Evolutionary conservation across 176 grass and related monocot genomes (phyloP), one percentile per base, ranked within the genome.

Genomic region (Echinochloa phyllopogon): DNA sequence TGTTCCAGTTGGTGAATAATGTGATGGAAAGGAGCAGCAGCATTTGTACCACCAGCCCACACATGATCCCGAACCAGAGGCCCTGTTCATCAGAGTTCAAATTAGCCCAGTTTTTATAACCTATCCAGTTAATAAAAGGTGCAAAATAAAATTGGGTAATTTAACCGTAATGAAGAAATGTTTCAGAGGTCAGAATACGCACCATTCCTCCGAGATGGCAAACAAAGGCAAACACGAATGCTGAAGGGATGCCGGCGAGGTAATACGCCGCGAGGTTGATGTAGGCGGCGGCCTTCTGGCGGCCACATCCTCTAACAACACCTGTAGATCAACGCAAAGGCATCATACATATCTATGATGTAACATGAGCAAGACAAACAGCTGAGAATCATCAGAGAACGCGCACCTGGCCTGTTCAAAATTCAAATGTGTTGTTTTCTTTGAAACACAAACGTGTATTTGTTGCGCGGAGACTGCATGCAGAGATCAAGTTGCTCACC

Each of bases 191-290:
- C 27, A n/a, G 53, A 48, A 24, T 2, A 44, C 15, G 3, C 65
- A 23, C 77, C 77, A 53, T 74, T 36, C 71, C 71, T 20, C 71
- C 71, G 7, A 74, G 25, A 21, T 74, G 71, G 13, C 10, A 74
- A 29, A 74, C 8, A 50, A 74, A 74, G 48, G 71, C 47, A 3
- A 33, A 18, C 1, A 55, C 4, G 9, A 75, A 55, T 1, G 72
- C 72, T 9, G 27, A 33, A 7, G 72, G 72, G 9, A 55, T 75
- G 2, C 72, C 72, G 5, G 51, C 72, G 17, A 75, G 72, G 49
- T 75, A 75, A 10, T 75, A 75, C 0, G 72, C 49, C 1, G 29
- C 72, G 5, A 75, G 72, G 49, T 75, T 75, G 27, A 55, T 55
- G 29, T 38, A 75, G 0, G 72, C 72, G 9, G 49, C 72, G 7